Evolutionary conservation across 179 eudicot species (phyloP), one percentile per base, ranked within the genome.

Genomic region (Patellifolia procumbens): DNA sequence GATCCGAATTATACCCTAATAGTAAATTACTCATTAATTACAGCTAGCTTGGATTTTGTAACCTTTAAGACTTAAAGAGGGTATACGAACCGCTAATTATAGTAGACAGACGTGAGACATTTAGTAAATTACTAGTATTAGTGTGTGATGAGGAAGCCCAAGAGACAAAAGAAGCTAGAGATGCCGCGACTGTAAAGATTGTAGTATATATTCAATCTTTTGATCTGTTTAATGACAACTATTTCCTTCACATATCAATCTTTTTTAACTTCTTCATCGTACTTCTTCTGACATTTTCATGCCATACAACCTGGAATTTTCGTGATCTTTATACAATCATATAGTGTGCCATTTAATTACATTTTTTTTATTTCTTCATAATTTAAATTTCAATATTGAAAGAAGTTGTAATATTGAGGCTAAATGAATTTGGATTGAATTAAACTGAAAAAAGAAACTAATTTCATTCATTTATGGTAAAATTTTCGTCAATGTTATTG

Each of bases 161-260:
- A 81, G 80, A 72, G 83, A 72, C 83, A 81, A 81, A 72, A 81
- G 61, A 17, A 72, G n/a, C n/a, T n/a, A n/a, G 63, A 71, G 66
- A 71, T 71, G 46, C 68, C 45, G 28, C 64, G 29, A 60, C 35
- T 45, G 13, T 4, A 45, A 22, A 24, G 20, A 20, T 37, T 5
- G 28, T 20, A 29, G 19, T 74, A 26, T 72, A 80, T 39, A 65
- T 63, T 72, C 28, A 72, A 56, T 55, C 37, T 2, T 24, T 37
- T 63, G 49, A 60, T 75, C 51, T 68, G 31, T 17, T 24, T 73
- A 73, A 45, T 45, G 61, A 79, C 74, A 55, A 66, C 52, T 39
- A 48, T 26, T 48, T 42, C 64, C 46, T 67, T 31, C 74, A 74
- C 53, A 35, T 28, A 61, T 46, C 62, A 37, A 60, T 37, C 22